Base-by-base conservation (phyloP, 257 asterid species). In the Verbena officinalis region DNA sequence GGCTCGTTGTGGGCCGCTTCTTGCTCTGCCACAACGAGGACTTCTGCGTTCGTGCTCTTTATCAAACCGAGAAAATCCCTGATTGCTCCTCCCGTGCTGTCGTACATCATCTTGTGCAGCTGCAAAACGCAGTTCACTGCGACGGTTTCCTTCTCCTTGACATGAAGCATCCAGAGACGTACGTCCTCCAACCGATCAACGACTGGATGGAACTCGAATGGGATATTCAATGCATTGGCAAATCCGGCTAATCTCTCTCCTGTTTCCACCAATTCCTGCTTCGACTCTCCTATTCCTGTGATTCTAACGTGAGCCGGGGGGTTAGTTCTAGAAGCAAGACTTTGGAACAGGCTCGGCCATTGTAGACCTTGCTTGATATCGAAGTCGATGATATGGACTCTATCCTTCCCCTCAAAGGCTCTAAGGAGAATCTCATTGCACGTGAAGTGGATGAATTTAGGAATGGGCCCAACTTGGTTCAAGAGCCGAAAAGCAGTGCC, bases 151-250 rank as follows among this genome's bases (percentile, higher is more conserved):
- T 48, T 73, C 75, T 90, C 99, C 81, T 94, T 94, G 0, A 94
- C 96, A 42, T 94, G 99, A 65, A 94, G 96, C 99, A 94, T 94
- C 99, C 99, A 94, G 11, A 90, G 77, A 78, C 99, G 77, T 66
- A 94, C 96, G 53, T 94, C 99, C 63, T 94, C 99, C 55, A 94
- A 64, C 64, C 96, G 73, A 63, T 88, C 99, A 0, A 88, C 98
- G 22, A 94, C 99, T 1, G 96, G 89, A 77, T 94, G 98, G 66
- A 94, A 94, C 64, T 88, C 95, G 5, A 94, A 94, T 0, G 85
- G 84, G 59, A 94, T 73, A 64, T 77, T 74, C 71, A 86, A 56
- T 0, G 86, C 86, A 67, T 78, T 95, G 0, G 99, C 98, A 38
- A 94, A 85, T 27, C 89, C 93, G 0, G 95, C 73, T 0, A 94